A percentile compares a stretch with the other conserved stretches of the same genome.
These are phyloP conservation scores for Pyrenophora graminea DNA, from an alignment of 2,329 filamentous ascomycete species.

Conservation along the genomic window DNA sequence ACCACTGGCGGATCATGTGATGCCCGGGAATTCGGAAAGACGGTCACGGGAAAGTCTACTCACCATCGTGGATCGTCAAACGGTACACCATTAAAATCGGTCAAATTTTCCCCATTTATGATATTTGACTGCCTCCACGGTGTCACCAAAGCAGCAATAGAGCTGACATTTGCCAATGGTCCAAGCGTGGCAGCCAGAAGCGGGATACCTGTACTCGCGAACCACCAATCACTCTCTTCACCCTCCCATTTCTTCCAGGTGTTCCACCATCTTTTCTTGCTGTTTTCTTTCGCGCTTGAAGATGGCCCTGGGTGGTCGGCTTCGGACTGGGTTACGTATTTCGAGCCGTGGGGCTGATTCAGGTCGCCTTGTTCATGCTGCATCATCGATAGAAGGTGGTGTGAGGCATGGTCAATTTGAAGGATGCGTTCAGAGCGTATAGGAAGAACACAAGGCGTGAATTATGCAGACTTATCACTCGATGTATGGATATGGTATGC, in stretches of 20 bases:
- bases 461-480: neutral
- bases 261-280: conserved; percentile 15
- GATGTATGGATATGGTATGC: too few species aligned
- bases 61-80: conserved; percentile 74
- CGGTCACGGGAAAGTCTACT: conserved; percentile 11
- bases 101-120: conserved; percentile 51
- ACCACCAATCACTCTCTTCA: conserved; percentile 45
- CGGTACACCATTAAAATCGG: conserved; percentile 60
- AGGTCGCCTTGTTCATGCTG: conserved; percentile 2
- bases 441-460: neutral
- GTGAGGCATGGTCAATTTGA: neutral
- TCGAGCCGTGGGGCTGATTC: neutral
- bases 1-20: neutral
- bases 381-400: conserved; percentile 5
- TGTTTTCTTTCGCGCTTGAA: neutral
- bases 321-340: neutral
- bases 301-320: neutral
- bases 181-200: conserved; percentile 83
- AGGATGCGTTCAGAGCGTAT: neutral
- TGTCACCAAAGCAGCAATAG: conserved; percentile 81
- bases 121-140: conserved; percentile 70
- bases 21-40: neutral
- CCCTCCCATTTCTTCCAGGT: conserved; percentile 19
- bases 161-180: conserved; percentile 85
- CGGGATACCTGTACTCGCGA: conserved; percentile 45